phyloP scores from a whole-genome alignment of 2,329 filamentous ascomycete species.

The Corniculantispora saksenae region DNA sequence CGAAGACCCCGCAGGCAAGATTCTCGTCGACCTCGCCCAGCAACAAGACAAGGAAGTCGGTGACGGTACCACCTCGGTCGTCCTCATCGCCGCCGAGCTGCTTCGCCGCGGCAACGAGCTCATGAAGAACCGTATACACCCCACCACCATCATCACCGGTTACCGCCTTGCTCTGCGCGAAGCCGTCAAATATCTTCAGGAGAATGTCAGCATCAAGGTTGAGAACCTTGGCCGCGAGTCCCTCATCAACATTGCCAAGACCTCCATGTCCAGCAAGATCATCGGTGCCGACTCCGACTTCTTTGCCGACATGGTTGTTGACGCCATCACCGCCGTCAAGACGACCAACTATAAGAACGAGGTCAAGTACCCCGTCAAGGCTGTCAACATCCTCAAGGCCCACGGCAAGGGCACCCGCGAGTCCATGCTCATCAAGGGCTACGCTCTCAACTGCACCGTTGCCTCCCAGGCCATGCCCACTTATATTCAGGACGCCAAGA shows the following conservation, averaged over 20 bases:
- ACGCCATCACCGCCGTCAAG: conserved; percentile 94
- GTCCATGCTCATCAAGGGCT: conserved; percentile 90
- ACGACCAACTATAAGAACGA: conserved; percentile 87
- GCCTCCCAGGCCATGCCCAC: conserved; percentile 98
- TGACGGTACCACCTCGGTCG: conserved; percentile 96
- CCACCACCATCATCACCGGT: conserved; percentile 97
- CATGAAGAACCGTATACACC: conserved; percentile 99
- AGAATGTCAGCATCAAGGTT: conserved; percentile 95
- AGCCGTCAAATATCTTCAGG: conserved; percentile 98
- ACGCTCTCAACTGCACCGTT: conserved; percentile 97
- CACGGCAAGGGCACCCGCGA: conserved; percentile 91
- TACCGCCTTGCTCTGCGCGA: conserved; percentile 94
- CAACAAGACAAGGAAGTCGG: conserved; percentile 99
- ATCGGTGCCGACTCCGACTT: conserved; percentile 95
- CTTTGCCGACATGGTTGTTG: conserved; percentile 95
- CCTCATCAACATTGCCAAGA: conserved; percentile 93
- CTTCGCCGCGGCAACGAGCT: conserved; percentile 92
- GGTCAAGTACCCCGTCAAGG: conserved; percentile 96
- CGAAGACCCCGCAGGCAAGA: conserved; percentile 97
- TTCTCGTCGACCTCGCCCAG: conserved; percentile 93
- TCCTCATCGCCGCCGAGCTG: conserved; percentile 94
- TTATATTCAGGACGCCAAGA: conserved; percentile 88
- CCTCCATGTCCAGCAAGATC: conserved; percentile 99
- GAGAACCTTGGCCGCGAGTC: conserved; percentile 88
- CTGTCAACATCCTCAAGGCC: conserved; percentile 97